These are phyloP conservation scores for Cyberlindnera lachancei DNA, from an alignment of 805 yeast genomes.

Conservation along the genomic window DNA sequence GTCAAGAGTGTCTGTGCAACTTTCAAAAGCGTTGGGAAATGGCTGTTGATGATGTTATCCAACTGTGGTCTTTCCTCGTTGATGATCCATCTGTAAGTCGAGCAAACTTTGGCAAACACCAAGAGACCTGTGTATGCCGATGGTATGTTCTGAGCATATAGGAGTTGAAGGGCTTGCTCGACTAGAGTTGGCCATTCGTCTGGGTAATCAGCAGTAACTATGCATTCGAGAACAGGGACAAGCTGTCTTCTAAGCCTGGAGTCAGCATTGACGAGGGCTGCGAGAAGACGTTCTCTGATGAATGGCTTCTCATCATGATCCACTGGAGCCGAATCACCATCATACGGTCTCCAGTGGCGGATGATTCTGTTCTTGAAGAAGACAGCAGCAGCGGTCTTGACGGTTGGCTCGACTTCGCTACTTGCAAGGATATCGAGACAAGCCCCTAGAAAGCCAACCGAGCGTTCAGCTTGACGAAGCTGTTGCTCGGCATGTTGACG, in stretches of 20 bases:
- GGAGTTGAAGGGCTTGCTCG: conserved; percentile 35
- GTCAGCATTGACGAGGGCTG: conserved; percentile 48
- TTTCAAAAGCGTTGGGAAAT: conserved; percentile 58
- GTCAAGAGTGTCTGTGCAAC: conserved; percentile 52
- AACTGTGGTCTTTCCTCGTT: conserved; percentile 47
- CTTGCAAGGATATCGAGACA: conserved; percentile 68
- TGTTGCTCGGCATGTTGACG: conserved; percentile 67
- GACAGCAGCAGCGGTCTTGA: conserved; percentile 70
- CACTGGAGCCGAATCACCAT: conserved; percentile 32
- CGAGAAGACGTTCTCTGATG: conserved; percentile 61
- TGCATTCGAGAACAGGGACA: conserved; percentile 44
- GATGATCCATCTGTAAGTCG: conserved; percentile 64
- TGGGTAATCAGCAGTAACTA: conserved; percentile 45
- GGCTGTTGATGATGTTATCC: conserved; percentile 45
- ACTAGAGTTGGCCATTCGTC: conserved; percentile 48
- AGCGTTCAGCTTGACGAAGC: conserved; percentile 46
- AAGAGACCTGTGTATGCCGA: conserved; percentile 58
- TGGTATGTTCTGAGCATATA: conserved; percentile 36
- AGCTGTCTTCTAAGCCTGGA: conserved; percentile 33
- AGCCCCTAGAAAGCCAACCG: conserved; percentile 74
- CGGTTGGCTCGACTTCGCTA: conserved; percentile 39
- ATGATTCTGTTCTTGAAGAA: conserved; percentile 71
- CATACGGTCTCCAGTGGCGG: conserved; percentile 47
- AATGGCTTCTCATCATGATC: conserved; percentile 68
- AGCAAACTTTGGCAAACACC: conserved; percentile 60